A percentile compares a stretch with the other conserved stretches of the same genome.
Evolutionary conservation across 768 basidiomycete species (phyloP).

Genomic region (Podaxis rugospora): DNA sequence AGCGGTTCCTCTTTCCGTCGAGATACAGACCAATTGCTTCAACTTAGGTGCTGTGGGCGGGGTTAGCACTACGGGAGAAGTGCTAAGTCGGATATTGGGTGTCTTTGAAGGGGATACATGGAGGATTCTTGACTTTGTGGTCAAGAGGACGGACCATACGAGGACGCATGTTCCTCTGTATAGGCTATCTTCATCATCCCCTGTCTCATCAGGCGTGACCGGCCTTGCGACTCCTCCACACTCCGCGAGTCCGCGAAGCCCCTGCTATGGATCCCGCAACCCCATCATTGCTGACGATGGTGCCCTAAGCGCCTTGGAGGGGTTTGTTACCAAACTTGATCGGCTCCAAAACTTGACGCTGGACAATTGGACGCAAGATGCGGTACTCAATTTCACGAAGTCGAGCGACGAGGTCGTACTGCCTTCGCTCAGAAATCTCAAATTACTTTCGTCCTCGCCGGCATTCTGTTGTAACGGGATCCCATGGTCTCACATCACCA

Average conservation of each 20-base stretch:
- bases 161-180: neutral
- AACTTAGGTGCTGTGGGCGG: neutral
- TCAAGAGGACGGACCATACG: slow-evolving; percentile 10
- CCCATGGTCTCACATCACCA: slow-evolving; percentile 5
- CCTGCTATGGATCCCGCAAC: neutral
- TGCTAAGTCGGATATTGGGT: slow-evolving; percentile 2
- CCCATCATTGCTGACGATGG: neutral
- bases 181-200: neutral
- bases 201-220: neutral
- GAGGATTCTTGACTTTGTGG: slow-evolving; percentile 2
- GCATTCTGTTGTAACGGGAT: slow-evolving; percentile 6
- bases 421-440: slow-evolving; percentile 1
- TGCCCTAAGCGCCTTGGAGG: slow-evolving; percentile 5
- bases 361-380: slow-evolving; percentile 9
- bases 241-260: slow-evolving; percentile 4
- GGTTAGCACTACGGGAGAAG: neutral
- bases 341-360: slow-evolving; percentile 7
- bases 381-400: neutral
- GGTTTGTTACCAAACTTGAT: slow-evolving; percentile 8
- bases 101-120: neutral
- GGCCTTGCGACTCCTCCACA: slow-evolving; percentile 8
- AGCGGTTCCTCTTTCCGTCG: slow-evolving; percentile 8
- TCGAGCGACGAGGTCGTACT: neutral
- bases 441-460: slow-evolving; percentile 6
- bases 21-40: slow-evolving; percentile 10